Evolutionary conservation across 2,329 filamentous ascomycete species (phyloP).

Genomic region (Penicillium brevicompactum): DNA sequence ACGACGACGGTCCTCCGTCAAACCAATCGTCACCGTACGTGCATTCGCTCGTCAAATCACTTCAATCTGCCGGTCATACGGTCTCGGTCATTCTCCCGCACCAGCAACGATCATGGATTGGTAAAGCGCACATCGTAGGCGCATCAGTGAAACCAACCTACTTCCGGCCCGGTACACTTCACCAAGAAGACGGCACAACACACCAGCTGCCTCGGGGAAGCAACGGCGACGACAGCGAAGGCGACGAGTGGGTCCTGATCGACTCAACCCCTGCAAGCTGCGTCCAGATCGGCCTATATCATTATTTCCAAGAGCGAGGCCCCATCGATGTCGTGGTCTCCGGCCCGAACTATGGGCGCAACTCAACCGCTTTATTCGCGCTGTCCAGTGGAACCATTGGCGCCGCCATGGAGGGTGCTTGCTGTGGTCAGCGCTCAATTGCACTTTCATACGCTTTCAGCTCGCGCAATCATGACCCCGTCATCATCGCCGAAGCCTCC

Average conservation of each 20-base stretch:
- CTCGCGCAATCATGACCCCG: conserved; percentile 77
- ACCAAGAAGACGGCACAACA: conserved; percentile 67
- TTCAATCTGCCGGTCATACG: conserved; percentile 75
- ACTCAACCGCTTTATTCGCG: conserved; percentile 78
- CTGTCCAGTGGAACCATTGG: conserved; percentile 77
- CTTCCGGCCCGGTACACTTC: conserved; percentile 68
- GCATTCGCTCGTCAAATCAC: conserved; percentile 69
- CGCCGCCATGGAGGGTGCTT: conserved; percentile 74
- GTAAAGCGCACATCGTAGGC: conserved; percentile 95
- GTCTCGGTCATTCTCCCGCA: conserved; percentile 91
- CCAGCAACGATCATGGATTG: conserved; percentile 94
- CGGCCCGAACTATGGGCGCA: conserved; percentile 81
- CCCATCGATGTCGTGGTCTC: conserved; percentile 76
- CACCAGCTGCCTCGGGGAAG: conserved; percentile 60
- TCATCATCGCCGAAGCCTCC: conserved; percentile 76
- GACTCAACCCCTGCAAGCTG: conserved; percentile 80
- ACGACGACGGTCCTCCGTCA: conserved; percentile 81
- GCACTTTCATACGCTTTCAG: conserved; percentile 92
- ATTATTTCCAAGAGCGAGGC: conserved; percentile 73
- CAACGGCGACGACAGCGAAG: conserved; percentile 52
- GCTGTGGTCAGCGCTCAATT: conserved; percentile 70
- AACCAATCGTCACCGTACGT: conserved; percentile 78
- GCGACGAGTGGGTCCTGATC: conserved; percentile 79
- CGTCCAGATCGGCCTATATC: conserved; percentile 78
- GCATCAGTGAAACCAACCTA: conserved; percentile 82